Evolutionary conservation across 495 filamentous ascomycete species (phyloP).

Genomic region (Hypoxylon crocopeplum): DNA sequence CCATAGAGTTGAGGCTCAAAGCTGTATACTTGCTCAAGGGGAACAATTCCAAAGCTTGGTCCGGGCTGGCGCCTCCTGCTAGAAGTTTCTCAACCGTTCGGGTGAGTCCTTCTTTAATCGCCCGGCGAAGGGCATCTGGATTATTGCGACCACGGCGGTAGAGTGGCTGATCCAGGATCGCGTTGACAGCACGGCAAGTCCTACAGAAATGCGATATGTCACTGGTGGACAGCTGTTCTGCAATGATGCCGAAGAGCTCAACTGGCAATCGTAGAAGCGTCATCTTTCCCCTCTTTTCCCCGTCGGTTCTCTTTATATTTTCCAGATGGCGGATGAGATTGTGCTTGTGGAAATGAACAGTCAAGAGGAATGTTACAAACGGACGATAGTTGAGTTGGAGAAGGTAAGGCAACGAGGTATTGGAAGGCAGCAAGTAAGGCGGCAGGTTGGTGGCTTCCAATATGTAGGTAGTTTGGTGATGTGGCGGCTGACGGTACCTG

Average conservation of each 20-base stretch:
- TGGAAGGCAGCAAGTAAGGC: too few species aligned
- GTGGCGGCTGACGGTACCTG: too few species aligned
- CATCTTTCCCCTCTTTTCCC: not conserved
- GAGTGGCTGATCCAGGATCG: not conserved
- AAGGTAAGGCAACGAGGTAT: too few species aligned
- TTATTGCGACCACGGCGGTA: slow-evolving; percentile 4
- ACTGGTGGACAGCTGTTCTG: not conserved
- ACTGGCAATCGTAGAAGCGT: slow-evolving; percentile 5
- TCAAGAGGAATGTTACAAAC: too few species aligned
- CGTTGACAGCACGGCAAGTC: slow-evolving; percentile 4
- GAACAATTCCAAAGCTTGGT: not conserved
- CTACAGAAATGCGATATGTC: not conserved
- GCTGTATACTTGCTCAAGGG: too few species aligned
- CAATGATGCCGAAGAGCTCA: slow-evolving; percentile 3
- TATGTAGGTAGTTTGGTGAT: too few species aligned
- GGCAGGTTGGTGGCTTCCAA: too few species aligned
- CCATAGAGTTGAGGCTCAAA: not conserved
- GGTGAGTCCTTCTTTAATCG: not conserved
- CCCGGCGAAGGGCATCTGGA: not conserved
- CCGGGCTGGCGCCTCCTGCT: slow-evolving; percentile 2
- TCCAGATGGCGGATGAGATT: too few species aligned
- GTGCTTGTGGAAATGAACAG: too few species aligned
- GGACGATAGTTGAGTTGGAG: too few species aligned
- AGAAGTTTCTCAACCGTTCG: not conserved
- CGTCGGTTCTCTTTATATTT: not conserved